Conservation (phyloP, 306 rosid genomes). For the Morella rubra region DNA sequence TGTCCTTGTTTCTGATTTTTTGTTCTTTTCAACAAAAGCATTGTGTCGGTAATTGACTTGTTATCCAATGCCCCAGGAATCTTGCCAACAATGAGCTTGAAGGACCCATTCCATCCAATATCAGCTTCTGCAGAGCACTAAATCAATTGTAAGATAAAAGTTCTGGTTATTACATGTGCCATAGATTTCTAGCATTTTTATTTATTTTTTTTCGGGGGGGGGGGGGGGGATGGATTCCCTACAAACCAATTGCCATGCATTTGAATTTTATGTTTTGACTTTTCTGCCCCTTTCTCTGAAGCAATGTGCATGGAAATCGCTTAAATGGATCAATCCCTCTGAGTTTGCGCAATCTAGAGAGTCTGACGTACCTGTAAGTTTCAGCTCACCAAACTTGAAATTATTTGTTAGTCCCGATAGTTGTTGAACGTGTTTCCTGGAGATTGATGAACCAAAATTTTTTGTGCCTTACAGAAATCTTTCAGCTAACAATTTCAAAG, state of each 20-base stretch:
- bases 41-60: not conserved
- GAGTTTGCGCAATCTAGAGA: slow-evolving; percentile 64
- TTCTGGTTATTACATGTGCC: not conserved
- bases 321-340: slow-evolving; percentile 70
- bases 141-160: slow-evolving; percentile 67
- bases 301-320: slow-evolving; percentile 86
- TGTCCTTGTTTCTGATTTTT: slow-evolving; percentile 12
- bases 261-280: not conserved
- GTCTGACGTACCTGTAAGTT: slow-evolving; percentile 84
- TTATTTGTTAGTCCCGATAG: not conserved
- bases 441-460: not conserved
- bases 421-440: not conserved
- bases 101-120: slow-evolving; percentile 72
- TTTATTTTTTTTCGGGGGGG: too few relatives aligned
- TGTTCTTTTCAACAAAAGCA: not conserved
- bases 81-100: slow-evolving; percentile 69
- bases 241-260: not conserved
- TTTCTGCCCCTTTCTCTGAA: slow-evolving; percentile 10
- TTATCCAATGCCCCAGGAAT: slow-evolving; percentile 42
- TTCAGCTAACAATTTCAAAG: slow-evolving; percentile 69
- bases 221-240: not conserved
- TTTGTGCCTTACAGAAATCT: slow-evolving; percentile 53
- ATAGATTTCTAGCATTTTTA: not conserved
- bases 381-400: not conserved
- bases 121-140: slow-evolving; percentile 81